Percentiles rank a stretch among this genome's conserved stretches.
phyloP scores from a whole-genome alignment of 768 basidiomycete species.

The Tricholoma bakamatsutake region DNA sequence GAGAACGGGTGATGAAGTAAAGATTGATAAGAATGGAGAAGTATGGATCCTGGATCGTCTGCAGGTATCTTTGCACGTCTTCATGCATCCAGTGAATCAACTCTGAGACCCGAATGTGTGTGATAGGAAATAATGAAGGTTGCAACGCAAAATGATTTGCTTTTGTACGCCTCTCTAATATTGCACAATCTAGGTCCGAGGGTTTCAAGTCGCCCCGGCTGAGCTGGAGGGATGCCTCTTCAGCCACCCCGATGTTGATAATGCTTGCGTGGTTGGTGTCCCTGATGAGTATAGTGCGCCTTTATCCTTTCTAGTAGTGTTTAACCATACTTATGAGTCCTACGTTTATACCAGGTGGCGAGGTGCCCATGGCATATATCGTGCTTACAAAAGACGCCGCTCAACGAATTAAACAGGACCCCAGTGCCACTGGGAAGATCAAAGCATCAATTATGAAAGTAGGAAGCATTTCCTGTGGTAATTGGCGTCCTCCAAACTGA shows the following conservation, averaged over 20 bases:
- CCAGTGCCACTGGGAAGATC: conserved; percentile 26
- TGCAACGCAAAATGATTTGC: background rate
- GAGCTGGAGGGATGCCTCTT: conserved; percentile 66
- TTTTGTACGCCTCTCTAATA: background rate
- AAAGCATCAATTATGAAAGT: conserved; percentile 46
- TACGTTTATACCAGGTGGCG: conserved; percentile 38
- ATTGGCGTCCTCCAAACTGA: background rate
- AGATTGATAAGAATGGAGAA: conserved; percentile 47
- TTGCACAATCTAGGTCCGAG: conserved; percentile 42
- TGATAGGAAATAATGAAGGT: conserved; percentile 43
- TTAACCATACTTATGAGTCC: background rate
- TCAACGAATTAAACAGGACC: conserved; percentile 24
- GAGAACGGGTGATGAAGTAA: conserved; percentile 61
- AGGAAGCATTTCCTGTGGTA: background rate
- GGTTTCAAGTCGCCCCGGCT: conserved; percentile 72
- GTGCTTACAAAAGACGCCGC: conserved; percentile 42
- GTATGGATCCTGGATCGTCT: conserved; percentile 58
- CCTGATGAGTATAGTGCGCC: conserved; percentile 57
- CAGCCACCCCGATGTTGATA: conserved; percentile 51
- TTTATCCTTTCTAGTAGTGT: background rate
- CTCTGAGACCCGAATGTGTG: background rate
- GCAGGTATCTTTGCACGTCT: conserved; percentile 34
- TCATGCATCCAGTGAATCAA: background rate
- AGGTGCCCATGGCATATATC: conserved; percentile 66
- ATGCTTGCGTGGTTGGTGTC: conserved; percentile 59